Conservation (phyloP, 371 early-diverging fungal genomes). For the Rhizomucor pusillus region DNA sequence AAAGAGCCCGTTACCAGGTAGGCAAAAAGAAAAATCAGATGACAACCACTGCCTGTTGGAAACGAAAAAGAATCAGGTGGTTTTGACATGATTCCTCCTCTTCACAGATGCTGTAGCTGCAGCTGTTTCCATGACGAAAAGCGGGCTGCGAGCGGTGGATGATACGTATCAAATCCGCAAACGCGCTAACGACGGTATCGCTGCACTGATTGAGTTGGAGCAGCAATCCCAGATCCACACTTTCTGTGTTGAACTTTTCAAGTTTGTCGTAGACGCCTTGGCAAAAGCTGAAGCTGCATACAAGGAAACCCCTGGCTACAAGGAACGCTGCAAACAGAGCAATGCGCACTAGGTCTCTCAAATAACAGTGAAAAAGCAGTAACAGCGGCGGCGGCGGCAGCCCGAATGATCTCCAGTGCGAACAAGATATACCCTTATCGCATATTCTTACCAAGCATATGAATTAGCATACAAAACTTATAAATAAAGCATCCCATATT, state of each 20-base stretch:
- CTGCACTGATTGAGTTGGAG: constrained; percentile 61
- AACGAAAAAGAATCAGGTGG: background rate
- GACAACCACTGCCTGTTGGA: no score
- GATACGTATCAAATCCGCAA: constrained; percentile 54
- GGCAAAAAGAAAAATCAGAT: no score
- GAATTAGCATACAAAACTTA: no score
- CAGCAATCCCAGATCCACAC: constrained; percentile 60
- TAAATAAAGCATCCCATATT: no score
- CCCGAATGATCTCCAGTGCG: no score
- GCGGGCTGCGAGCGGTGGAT: constrained; percentile 50
- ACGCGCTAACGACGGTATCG: constrained; percentile 49
- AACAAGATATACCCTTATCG: no score
- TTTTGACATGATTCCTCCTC: background rate
- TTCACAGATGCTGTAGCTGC: constrained; percentile 36
- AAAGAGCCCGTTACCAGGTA: constrained; percentile 59
- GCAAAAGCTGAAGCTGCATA: constrained; percentile 61
- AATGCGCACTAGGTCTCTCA: no score
- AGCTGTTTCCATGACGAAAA: constrained; percentile 36
- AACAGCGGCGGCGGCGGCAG: no score
- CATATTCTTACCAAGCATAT: no score
- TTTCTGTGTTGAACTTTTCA: constrained; percentile 37
- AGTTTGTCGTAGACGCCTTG: constrained; percentile 34
- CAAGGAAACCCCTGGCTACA: constrained; percentile 45
- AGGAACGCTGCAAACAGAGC: constrained; percentile 3
- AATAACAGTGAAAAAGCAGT: no score